Base-by-base conservation (phyloP, 371 early-diverging fungal genomes). In the Lichtheimia hyalospora region DNA sequence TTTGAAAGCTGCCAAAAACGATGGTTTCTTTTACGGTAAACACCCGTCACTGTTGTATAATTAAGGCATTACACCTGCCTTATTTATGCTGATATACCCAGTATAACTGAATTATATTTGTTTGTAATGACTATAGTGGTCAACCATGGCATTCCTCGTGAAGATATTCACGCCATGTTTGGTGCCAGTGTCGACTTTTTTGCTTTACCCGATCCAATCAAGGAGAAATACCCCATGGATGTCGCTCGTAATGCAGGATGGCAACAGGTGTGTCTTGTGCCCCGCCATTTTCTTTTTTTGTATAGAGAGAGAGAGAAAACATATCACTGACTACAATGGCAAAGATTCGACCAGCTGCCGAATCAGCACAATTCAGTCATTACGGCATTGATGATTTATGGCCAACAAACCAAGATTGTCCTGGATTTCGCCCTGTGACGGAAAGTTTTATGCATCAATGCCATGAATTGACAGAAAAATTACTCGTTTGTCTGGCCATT, bases 201-300 rank as follows among this genome's bases (percentile, higher is more conserved):
- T 46, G 67, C 63, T 6, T 49, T 73, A 3, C 64, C 69, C 8
- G 70, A 73, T 55, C 49, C 49, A 13, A 54, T 64, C 58, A 73
- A 73, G 23, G 55, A 49, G 42, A 57, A 69, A 54, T 48, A 68
- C 21, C 62, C 69, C 3, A 63, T 73, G 27, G 73, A 73, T 49
- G 64, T 67, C 15, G 57, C 64, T 27, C 57, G 73, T 54, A 73
- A 73, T 42, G 73, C 73, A 5, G 73, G 69, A 34, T 73, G 67
- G 67, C 70, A 73, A 24, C 66, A 34, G 34, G 34, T 34, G 34
- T 34, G 34, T 34, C 34, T 34, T 34, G 5, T 34, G 10, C 34
- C 34, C 34, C 5, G 34, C 34, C 34, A 34, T 34, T 34, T 34
- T 34, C 10, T 10, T 34, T 34, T 28, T 28, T 28, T 34, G 34